Conservation (phyloP, 2,329 filamentous ascomycete species). For the Pezicula carpinea region DNA sequence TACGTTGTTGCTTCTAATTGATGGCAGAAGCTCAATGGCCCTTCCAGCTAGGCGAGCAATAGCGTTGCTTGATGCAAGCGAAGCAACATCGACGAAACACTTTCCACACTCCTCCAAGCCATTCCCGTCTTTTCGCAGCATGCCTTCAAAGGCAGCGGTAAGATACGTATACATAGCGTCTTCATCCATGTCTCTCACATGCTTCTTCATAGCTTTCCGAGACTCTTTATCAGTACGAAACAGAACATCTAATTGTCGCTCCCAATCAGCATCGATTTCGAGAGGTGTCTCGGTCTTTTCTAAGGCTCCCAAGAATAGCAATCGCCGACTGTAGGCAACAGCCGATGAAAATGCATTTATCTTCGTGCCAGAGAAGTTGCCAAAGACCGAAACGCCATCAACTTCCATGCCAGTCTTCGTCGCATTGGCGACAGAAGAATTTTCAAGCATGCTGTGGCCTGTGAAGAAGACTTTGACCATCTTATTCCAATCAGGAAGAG, state of each 20-base stretch:
- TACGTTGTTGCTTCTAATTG: conserved; percentile 68
- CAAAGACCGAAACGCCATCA: conserved; percentile 32
- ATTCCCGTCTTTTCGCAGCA: conserved; percentile 38
- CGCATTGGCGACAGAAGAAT: conserved; percentile 25
- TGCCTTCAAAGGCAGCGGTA: conserved; percentile 52
- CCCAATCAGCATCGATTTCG: conserved; percentile 75
- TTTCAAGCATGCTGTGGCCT: conserved; percentile 27
- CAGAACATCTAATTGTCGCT: conserved; percentile 68
- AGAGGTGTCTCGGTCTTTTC: conserved; percentile 23
- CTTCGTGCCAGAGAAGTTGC: conserved; percentile 34
- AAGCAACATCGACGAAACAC: conserved; percentile 49
- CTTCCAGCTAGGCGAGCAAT: conserved; percentile 45
- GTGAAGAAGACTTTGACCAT: conserved; percentile 47
- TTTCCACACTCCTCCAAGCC: conserved; percentile 42
- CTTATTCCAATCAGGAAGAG: conserved; percentile 47
- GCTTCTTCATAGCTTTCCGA: conserved; percentile 52
- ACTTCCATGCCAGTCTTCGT: conserved; percentile 35
- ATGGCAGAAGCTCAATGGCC: conserved; percentile 48
- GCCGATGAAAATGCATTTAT: conserved; percentile 61
- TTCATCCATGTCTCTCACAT: conserved; percentile 41
- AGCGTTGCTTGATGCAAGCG: conserved; percentile 44
- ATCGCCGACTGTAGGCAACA: conserved; percentile 61
- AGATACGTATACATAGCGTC: conserved; percentile 41
- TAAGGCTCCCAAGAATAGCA: conserved; percentile 52
- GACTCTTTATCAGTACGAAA: conserved; percentile 65